Evolutionary conservation across 2,329 filamentous ascomycete species (phyloP), one percentile per base, ranked within the genome.

Genomic region (Talaromyces atroroseus): DNA sequence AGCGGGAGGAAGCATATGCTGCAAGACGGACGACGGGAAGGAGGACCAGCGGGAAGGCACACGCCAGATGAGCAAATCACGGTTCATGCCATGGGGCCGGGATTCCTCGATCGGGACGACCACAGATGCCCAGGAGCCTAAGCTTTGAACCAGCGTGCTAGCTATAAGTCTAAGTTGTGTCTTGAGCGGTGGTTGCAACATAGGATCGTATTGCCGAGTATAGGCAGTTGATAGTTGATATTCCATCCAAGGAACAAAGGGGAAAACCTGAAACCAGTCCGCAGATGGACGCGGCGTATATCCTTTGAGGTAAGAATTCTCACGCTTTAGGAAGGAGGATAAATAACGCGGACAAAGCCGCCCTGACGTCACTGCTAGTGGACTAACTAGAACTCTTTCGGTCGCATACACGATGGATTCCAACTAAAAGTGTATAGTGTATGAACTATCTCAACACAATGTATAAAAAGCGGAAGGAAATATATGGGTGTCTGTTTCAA

Each of bases 51-150:
- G 40, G 50, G 29, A 42, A 14, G 18, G 18, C 49, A 38, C 49
- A 36, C 44, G 40, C 20, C n/a, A n/a, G n/a, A n/a, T n/a, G n/a
- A n/a, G 36, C 21, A 21, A 18, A 45, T 54, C 26, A 24, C 36
- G 20, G 34, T 12, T 1, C 29, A 18, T 34, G 26, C 20, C 46
- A 32, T 34, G 45, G 52, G 46, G 34, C 34, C 18, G 26, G 6
- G 45, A 54, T 40, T 54, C 20, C 52, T 32, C 18, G 12, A 21
- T 54, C 7, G 45, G 46, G 52, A 54, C 52, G 52, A 23, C 45
- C 23, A 46, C 52, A 54, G 40, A 44, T 44, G 3, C 8, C n/a
- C 2, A 18, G 16, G 36, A 5, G 8, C 5, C 36, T 40, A 40
- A 18, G n/a, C n/a, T n/a, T n/a, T n/a, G n/a, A n/a, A n/a, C n/a